Evolutionary conservation across 2,329 filamentous ascomycete species (phyloP), one percentile per base, ranked within the genome.

Genomic region (Colletotrichum kahawae): DNA sequence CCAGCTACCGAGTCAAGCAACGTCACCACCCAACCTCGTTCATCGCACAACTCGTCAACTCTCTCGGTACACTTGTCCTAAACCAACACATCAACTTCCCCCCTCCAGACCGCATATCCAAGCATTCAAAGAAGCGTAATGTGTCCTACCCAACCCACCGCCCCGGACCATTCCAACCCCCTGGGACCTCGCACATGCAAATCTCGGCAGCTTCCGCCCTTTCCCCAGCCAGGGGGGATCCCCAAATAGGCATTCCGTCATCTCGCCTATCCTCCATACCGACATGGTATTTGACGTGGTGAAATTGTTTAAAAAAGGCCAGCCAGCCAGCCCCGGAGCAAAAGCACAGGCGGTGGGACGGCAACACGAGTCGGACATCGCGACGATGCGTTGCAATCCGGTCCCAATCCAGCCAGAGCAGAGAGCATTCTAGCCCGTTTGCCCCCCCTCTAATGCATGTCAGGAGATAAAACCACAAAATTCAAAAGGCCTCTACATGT

Each of bases 161-260:
- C 57, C 57, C 57, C 57, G 31, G 57, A 60, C 57, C 29, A 60
- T 60, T 21, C n/a, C 43, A 51, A 18, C n/a, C 57, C 57, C 57
- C 57, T 60, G 62, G 34, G 29, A 59, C 51, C 54, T 65, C 54
- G 38, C 68, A 54, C 62, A 54, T 43, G 54, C 31, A 62, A 56
- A 63, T 71, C 62, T 71, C 68, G 62, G 68, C 54, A 74, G 31
- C 62, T 63, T 71, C 68, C 71, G 71, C 67, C 29, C 33, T 43
- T 60, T 60, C 33, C 57, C 57, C 21, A 12, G 12, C 66, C 38
- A 72, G 70, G 66, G 71, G 34, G 24, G 3, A 10, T 31, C 59
- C 59, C 59, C 43, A 36, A 74, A 57, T 59, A 65, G 67, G 71
- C 24, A 70, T 71, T 60, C 34, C 71, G 67, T 71, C 71, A 71